These are phyloP conservation scores for Neurospora discreta DNA, from an alignment of 495 filamentous ascomycete species.

Conservation along the genomic window DNA sequence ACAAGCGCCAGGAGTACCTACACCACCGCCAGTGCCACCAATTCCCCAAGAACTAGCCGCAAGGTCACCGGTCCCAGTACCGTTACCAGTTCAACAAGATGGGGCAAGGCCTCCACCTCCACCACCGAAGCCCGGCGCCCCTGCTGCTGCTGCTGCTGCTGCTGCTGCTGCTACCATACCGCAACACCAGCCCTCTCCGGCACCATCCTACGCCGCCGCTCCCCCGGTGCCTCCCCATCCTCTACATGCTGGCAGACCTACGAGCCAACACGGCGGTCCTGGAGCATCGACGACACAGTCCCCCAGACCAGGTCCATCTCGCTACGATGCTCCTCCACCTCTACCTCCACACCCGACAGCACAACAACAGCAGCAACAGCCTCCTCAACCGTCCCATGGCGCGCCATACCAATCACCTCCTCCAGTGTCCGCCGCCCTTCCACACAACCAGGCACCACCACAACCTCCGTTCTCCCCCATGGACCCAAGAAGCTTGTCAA, in stretches of 20 bases:
- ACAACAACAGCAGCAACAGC: conserved; percentile 10
- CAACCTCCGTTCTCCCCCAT: conserved; percentile 11
- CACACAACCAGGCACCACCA: conserved; percentile 25
- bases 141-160: conserved; percentile 8
- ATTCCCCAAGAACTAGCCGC: conserved; percentile 24
- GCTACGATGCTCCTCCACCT: conserved; percentile 34
- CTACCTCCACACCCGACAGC: conserved; percentile 21
- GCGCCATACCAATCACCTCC: conserved; percentile 5
- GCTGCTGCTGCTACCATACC: conserved; percentile 13
- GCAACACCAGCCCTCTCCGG: conserved; percentile 8
- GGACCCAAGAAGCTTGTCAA: conserved; percentile 18
- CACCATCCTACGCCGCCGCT: conserved; percentile 4
- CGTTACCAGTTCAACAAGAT: conserved; percentile 4
- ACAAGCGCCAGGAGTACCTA: conserved; percentile 5
- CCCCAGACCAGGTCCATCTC: conserved; percentile 20
- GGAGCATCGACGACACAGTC: conserved; percentile 11
- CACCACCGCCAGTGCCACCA: conserved; percentile 32
- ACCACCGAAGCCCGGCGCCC: conserved; percentile 31
- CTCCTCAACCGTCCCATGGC: conserved; percentile 1
- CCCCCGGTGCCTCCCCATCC: conserved; percentile 30
- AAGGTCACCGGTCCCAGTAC: conserved; percentile 7
- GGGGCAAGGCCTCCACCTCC: conserved; percentile 27
- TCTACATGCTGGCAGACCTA: conserved; percentile 16
- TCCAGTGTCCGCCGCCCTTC: not conserved
- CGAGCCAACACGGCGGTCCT: conserved; percentile 16